A percentile compares a stretch with the other conserved stretches of the same genome.
Conservation (phyloP, 176 grass and related monocot species). For the Juncus inflexus region DNA sequence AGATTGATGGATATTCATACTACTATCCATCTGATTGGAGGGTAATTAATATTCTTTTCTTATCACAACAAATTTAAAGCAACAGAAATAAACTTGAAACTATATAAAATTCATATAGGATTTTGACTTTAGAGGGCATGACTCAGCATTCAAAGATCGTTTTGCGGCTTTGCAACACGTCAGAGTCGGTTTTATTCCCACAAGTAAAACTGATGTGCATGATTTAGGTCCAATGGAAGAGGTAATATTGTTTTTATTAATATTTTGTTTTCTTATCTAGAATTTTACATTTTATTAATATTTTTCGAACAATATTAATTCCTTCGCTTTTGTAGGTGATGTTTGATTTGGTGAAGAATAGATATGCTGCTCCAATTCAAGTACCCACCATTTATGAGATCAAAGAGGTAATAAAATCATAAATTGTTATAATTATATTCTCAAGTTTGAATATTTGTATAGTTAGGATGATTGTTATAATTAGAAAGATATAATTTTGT, state of each 20-base stretch:
- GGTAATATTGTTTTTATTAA: conserved; percentile 26
- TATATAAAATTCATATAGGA: conserved; percentile 39
- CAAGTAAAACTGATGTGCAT: conserved; percentile 67
- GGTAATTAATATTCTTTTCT: conserved; percentile 33
- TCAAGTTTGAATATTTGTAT: too few species aligned
- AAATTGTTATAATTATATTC: background rate
- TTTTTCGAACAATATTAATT: conserved; percentile 6
- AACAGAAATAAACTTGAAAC: background rate
- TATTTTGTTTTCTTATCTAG: background rate
- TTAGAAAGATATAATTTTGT: too few species aligned
- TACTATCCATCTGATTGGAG: conserved; percentile 89
- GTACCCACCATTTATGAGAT: conserved; percentile 67
- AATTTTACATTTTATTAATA: background rate
- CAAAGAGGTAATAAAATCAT: conserved; percentile 54
- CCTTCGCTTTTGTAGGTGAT: conserved; percentile 40
- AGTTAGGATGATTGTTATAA: too few species aligned
- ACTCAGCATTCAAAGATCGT: conserved; percentile 88
- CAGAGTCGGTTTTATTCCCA: conserved; percentile 73
- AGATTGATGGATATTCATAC: conserved; percentile 74
- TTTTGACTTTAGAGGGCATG: conserved; percentile 85
- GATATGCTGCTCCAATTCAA: conserved; percentile 83
- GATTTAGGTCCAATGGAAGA: conserved; percentile 95
- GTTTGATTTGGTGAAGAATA: conserved; percentile 82
- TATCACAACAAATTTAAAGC: background rate
- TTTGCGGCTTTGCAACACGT: conserved; percentile 70